These are phyloP conservation scores for Shiraia sp. DNA, from an alignment of 2,329 filamentous ascomycete species.

Conservation along the genomic window DNA sequence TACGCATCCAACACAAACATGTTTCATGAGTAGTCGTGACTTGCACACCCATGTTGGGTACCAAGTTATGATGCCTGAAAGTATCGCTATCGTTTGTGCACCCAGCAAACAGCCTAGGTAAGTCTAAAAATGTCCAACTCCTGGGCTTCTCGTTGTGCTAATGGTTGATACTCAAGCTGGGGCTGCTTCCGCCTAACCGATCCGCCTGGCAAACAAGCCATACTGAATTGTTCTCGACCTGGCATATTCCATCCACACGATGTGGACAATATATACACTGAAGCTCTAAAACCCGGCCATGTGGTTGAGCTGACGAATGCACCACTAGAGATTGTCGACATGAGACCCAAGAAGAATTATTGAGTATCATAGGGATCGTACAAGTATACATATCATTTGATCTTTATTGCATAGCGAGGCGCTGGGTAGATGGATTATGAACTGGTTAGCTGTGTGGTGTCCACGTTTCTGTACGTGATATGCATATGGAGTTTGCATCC, in stretches of 20 bases:
- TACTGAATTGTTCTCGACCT: conserved; percentile 75
- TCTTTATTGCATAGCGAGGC: conserved; percentile 16
- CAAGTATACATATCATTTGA: no score
- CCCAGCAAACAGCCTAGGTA: conserved; percentile 77
- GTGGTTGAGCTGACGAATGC: conserved; percentile 61
- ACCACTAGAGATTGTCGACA: conserved; percentile 68
- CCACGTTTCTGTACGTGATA: no score
- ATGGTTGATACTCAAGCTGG: conserved; percentile 60
- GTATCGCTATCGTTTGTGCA: conserved; percentile 94
- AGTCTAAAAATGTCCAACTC: conserved; percentile 43
- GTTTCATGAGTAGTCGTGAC: conserved; percentile 95
- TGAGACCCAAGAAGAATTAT: conserved; percentile 45
- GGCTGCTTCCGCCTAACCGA: conserved; percentile 93
- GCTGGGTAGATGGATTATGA: conserved; percentile 3
- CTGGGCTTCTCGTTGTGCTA: conserved; percentile 1
- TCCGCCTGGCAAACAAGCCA: conserved; percentile 84
- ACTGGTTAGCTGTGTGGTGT: neutral
- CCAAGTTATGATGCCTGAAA: conserved; percentile 95
- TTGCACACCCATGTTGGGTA: conserved; percentile 93
- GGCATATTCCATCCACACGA: conserved; percentile 83
- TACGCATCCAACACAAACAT: conserved; percentile 93
- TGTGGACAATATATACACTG: conserved; percentile 75
- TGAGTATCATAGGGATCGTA: neutral
- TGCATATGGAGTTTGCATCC: neutral
- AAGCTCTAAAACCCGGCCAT: conserved; percentile 64